phyloP scores from a whole-genome alignment of 2,329 filamentous ascomycete genomes.

The Talaromyces verruculosus region DNA sequence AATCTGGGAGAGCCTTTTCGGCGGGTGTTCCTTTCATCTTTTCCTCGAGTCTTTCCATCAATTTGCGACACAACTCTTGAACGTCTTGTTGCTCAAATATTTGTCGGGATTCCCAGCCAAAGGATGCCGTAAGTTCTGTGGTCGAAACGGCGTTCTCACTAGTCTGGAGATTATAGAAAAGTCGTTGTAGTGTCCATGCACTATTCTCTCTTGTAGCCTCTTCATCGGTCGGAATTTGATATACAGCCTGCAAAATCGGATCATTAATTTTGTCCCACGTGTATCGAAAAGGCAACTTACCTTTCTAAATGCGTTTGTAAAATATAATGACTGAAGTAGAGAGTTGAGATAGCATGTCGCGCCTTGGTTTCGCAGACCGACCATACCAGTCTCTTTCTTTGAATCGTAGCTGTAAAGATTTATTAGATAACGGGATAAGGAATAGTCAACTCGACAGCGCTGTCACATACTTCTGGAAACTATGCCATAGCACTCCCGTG shows the following conservation, averaged over 20 bases:
- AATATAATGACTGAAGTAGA: slow-evolving; percentile 78
- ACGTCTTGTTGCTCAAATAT: slow-evolving; percentile 99
- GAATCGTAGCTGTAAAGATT: slow-evolving; percentile 70
- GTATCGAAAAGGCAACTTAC: slow-evolving; percentile 44
- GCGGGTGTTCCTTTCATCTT: slow-evolving; percentile 96
- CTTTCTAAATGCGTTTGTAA: slow-evolving; percentile 91
- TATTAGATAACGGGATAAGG: not conserved
- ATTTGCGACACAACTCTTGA: slow-evolving; percentile 89
- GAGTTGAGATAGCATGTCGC: slow-evolving; percentile 89
- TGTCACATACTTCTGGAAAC: slow-evolving; percentile 42
- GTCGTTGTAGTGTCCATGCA: slow-evolving; percentile 86
- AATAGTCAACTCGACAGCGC: not conserved
- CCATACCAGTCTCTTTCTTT: slow-evolving; percentile 98
- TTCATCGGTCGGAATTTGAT: slow-evolving; percentile 89
- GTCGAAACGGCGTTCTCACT: slow-evolving; percentile 81
- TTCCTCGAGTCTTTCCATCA: slow-evolving; percentile 96
- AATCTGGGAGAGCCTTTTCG: slow-evolving; percentile 80
- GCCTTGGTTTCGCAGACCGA: slow-evolving; percentile 94
- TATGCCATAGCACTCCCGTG: slow-evolving; percentile 52
- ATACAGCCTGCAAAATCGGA: slow-evolving; percentile 68
- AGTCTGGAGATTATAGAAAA: slow-evolving; percentile 94
- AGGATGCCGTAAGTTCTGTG: slow-evolving; percentile 90
- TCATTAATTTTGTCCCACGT: not conserved
- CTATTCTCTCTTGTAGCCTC: slow-evolving; percentile 82
- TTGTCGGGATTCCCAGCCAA: slow-evolving; percentile 96